phyloP scores from a whole-genome alignment of 805 yeast species.

The Starmerella stellata region DNA sequence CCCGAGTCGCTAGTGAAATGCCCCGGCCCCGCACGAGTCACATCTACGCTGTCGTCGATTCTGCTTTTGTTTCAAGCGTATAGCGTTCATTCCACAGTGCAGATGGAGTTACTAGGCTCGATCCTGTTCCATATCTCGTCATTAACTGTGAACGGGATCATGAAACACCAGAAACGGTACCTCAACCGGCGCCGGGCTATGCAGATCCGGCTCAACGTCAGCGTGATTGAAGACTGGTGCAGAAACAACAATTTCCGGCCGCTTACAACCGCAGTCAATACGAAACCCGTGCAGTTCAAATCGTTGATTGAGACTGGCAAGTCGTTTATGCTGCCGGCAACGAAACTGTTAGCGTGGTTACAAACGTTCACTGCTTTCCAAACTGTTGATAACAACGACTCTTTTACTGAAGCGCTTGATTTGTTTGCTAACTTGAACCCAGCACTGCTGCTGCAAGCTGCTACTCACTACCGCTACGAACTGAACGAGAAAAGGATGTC shows the following conservation, averaged over 20 bases:
- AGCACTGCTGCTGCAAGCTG: constrained; percentile 47
- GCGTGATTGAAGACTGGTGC: constrained; percentile 86
- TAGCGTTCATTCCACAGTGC: constrained; percentile 58
- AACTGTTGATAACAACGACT: constrained; percentile 29
- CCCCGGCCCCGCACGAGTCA: constrained; percentile 74
- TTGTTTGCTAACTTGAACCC: constrained; percentile 51
- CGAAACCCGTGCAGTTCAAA: constrained; percentile 28
- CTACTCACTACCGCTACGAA: constrained; percentile 69
- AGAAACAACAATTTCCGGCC: constrained; percentile 44
- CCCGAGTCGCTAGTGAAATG: constrained; percentile 50
- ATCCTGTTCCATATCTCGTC: constrained; percentile 64
- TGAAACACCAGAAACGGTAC: constrained; percentile 38
- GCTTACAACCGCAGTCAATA: constrained; percentile 15
- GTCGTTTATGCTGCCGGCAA: constrained; percentile 48
- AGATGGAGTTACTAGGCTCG: constrained; percentile 58
- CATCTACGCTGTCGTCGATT: constrained; percentile 77
- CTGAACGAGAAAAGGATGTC: constrained; percentile 56
- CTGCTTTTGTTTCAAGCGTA: constrained; percentile 69
- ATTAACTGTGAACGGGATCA: constrained; percentile 51
- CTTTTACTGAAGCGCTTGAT: constrained; percentile 27
- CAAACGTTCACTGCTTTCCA: constrained; percentile 64
- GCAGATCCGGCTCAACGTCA: constrained; percentile 72
- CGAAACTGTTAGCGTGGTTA: constrained; percentile 74
- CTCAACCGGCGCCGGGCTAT: constrained; percentile 69
- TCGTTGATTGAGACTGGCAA: constrained; percentile 49